These are phyloP conservation scores for Prorocentrum cordatum DNA, from an alignment of 169 alveolate species.

Conservation along the genomic window DNA sequence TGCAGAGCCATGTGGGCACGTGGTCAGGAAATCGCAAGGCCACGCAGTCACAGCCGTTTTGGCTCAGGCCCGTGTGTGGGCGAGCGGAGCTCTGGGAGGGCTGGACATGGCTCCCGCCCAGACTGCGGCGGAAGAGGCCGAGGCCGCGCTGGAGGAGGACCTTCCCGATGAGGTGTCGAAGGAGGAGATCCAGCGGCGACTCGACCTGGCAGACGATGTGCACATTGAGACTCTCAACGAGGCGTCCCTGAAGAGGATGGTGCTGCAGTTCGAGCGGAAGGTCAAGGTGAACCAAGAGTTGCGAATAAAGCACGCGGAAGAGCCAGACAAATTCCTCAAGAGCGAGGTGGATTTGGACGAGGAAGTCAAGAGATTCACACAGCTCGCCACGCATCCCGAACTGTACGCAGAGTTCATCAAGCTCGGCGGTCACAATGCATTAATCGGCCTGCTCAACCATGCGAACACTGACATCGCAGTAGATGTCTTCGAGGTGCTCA, in stretches of 20 bases:
- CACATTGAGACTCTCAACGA: conserved; percentile 32
- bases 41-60: too few relatives aligned
- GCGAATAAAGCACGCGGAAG: neutral
- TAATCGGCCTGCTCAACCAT: conserved; percentile 52
- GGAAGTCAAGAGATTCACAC: conserved; percentile 35
- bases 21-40: too few relatives aligned
- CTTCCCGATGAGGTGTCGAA: conserved; percentile 40
- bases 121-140: too few relatives aligned
- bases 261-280: conserved; percentile 51
- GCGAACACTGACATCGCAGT: conserved; percentile 66
- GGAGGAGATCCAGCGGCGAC: conserved; percentile 59
- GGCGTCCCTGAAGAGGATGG: conserved; percentile 48
- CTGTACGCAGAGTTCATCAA: conserved; percentile 3
- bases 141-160: conserved; percentile 50
- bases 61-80: too few relatives aligned
- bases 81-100: too few relatives aligned
- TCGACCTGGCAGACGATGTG: conserved; percentile 6
- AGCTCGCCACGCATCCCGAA: conserved; percentile 33
- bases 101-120: too few relatives aligned
- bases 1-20: too few relatives aligned
- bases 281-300: conserved; percentile 28
- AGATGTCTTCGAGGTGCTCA: conserved; percentile 59
- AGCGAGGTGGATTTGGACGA: conserved; percentile 67
- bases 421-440: neutral
- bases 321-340: conserved; percentile 57